Base-by-base conservation (phyloP, 2,329 filamentous ascomycete species). In the Colletotrichum phormii region DNA sequence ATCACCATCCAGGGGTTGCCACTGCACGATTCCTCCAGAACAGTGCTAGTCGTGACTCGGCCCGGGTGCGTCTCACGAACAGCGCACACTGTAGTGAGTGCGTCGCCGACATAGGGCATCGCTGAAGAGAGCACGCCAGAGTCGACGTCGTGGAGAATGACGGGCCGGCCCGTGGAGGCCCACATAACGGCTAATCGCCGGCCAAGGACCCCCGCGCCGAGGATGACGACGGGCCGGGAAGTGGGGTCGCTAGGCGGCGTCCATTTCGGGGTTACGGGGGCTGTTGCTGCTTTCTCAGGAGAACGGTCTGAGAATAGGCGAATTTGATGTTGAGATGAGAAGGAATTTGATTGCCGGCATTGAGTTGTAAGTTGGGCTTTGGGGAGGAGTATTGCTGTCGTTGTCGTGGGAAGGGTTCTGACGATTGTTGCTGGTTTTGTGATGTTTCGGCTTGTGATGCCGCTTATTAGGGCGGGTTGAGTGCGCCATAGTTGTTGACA, bases 191-290 rank as follows among this genome's bases (percentile, higher is more conserved):
- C 83, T 4, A 85, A 77, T 7, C 83, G 81, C 12, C 82, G 79
- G 46, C 84, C 84, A 1, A 85, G 78, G 29, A 84, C 81, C 12
- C 84, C 84, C 3, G 81, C 83, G 1, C 84, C 84, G 26, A 85
- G 76, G n/a, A 85, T 76, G 6, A 80, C 77, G 4, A 85, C 82
- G 5, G 83, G 82, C 4, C 83, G 82, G 3, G 77, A 76, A 4
- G 78, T 74, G 72, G 82, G 81, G 63, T 79, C 77, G 0, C 66
- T 51, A 0, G 79, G 79, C 1, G 78, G 69, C 2, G 49, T 75
- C 79, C 79, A 80, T 70, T 60, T 70, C 22, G 70, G 70, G 2
- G 67, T 64, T 5, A 62, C 65, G 3, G 67, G 60, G 18, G 54
- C 49, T 1, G 24, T 15, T 11, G 18, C 42, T 49, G 18, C 8